Base-by-base conservation (phyloP, 2,329 filamentous ascomycete species). In the Septoria petroselini region DNA sequence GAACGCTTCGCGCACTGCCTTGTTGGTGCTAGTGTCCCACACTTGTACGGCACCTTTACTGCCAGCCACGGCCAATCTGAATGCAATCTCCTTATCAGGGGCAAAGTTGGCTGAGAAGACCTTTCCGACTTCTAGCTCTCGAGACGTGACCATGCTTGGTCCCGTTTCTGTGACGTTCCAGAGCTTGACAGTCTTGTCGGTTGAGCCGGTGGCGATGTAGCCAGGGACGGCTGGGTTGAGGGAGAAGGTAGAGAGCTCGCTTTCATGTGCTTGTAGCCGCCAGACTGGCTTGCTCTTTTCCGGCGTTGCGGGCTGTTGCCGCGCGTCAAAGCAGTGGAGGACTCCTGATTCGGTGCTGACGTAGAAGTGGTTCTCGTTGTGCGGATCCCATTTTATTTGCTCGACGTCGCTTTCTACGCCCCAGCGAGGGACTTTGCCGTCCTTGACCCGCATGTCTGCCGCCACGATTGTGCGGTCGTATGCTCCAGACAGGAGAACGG, bases 11-110 rank as follows among this genome's bases (percentile, higher is more conserved):
- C 93, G 82, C 25, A 98, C 89, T 19, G 86, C 85, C 11, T 81
- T 82, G 68, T 98, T 98, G 50, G 93, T 98, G 68, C 88, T 85
- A 17, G 93, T 96, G 70, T 97, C 91, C 93, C 93, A 98, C 45
- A 98, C 84, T 68, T 95, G 88, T 65, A 97, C 83, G 29, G 82
- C 81, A 38, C 93, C 93, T 74, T 94, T 94, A 76, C 91, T 97
- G 48, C 93, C 93, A 5, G 91, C 93, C 14, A 98, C 89, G 2
- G 91, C 88, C 37, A 98, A 77, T 46, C 93, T 80, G 78, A 97
- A 98, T 18, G 88, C 87, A 7, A 97, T 90, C 70, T 93, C 88
- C 27, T 83, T 71, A 67, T 98, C 93, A 1, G 93, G 91, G 3
- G 87, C 93, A 69, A 97, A 98, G 5, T 80, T 81, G 2, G 91